Percentiles rank a stretch among this genome's conserved stretches.
Conservation (phyloP, 225 moss, liverwort and hornwort genomes). For the Ulota crispa region DNA sequence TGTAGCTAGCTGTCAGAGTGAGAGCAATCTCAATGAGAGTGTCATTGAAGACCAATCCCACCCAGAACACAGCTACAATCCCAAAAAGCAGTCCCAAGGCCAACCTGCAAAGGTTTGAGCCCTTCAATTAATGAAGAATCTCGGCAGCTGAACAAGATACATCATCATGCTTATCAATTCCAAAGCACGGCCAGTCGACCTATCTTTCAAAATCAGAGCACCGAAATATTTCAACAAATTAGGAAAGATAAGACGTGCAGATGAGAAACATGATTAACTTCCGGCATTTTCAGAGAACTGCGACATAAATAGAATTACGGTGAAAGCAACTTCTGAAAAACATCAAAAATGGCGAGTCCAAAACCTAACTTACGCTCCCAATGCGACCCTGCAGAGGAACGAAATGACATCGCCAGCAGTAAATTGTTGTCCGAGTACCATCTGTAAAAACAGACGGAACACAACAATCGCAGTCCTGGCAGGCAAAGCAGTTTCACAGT, state of each 20-base stretch:
- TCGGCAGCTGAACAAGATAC: neutral
- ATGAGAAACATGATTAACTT: too few species aligned
- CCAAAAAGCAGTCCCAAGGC: constrained; percentile 79
- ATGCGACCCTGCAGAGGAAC: constrained; percentile 75
- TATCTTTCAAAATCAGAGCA: too few species aligned
- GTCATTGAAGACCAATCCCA: constrained; percentile 86
- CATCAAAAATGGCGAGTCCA: neutral
- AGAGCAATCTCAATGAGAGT: constrained; percentile 86
- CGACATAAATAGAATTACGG: neutral
- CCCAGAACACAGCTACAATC: constrained; percentile 75
- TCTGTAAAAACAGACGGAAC: constrained; percentile 72
- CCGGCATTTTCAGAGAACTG: neutral
- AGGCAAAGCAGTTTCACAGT: constrained; percentile 13
- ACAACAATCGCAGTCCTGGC: constrained; percentile 94
- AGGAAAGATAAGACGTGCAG: too few species aligned
- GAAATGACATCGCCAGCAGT: constrained; percentile 55
- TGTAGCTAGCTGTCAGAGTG: constrained; percentile 92
- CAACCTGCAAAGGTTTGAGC: constrained; percentile 50
- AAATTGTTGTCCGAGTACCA: constrained; percentile 70
- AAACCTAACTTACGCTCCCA: constrained; percentile 80
- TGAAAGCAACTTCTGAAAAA: neutral
- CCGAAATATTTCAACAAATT: too few species aligned
- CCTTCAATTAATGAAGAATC: neutral
- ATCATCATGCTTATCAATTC: neutral
- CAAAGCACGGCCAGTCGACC: neutral